phyloP scores from a whole-genome alignment of 2,329 filamentous ascomycete species.

The Trichoderma guizhouense region DNA sequence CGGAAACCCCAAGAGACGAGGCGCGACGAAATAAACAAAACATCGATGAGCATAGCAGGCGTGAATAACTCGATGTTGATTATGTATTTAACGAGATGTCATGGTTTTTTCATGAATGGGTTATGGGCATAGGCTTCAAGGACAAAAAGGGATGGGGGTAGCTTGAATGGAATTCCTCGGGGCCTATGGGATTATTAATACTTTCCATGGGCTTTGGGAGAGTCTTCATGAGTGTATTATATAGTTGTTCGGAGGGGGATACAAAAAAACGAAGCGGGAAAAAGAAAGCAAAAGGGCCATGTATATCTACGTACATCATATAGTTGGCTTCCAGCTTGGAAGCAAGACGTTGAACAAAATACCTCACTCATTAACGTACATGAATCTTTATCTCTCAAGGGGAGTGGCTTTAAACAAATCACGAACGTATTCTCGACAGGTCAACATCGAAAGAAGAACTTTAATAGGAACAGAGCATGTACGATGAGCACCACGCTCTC shows the following conservation, averaged over 20 bases:
- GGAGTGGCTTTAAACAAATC: no score
- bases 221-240: constrained; percentile 15
- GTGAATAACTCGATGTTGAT: not conserved
- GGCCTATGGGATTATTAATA: not conserved
- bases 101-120: constrained; percentile 11
- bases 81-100: constrained; percentile 3
- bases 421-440: no score
- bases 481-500: not conserved
- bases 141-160: not conserved
- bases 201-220: not conserved
- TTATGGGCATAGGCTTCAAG: not conserved
- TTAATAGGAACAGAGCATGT: not conserved
- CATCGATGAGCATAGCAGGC: constrained; percentile 3
- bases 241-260: constrained; percentile 4
- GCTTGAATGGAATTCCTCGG: not conserved
- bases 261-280: not conserved
- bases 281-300: not conserved
- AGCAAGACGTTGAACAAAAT: constrained; percentile 16
- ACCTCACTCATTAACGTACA: constrained; percentile 23
- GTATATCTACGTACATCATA: constrained; percentile 11
- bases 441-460: no score
- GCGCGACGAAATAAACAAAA: constrained; percentile 23
- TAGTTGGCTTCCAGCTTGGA: constrained; percentile 4
- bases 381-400: no score
- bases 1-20: constrained; percentile 55